Evolutionary conservation across 176 grass and related monocot species (phyloP), one percentile per base, ranked within the genome.

Genomic region (Rhipidocladum racemiflorum): DNA sequence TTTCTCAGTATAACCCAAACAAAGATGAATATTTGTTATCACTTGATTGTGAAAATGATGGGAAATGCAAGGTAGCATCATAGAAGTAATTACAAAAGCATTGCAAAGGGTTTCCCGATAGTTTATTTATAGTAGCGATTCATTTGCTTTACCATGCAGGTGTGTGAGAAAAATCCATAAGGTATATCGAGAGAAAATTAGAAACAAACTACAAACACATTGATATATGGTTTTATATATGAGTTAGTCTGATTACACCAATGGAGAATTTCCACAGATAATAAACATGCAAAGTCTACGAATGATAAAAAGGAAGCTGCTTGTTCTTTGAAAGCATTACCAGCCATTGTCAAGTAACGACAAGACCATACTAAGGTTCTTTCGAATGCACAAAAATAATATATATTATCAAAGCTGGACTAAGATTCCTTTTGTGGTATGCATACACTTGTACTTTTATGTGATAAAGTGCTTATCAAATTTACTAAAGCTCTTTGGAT

Each of bases 1-100:
- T 83, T 77, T 90, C 89, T 69, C 87, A 88, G 65, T 61, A 72
- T 1, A 77, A 86, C 39, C 82, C 28, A 82, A 79, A 36, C 65
- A 85, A 60, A 80, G 72, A 88, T 21, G 57, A 55, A 44, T 77
- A 74, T 36, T 23, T 70, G 21, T 70, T 63, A 61, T 34, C 65
- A 83, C n/a, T n/a, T n/a, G n/a, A 40, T 48, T 59, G 29, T 44
- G 7, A 24, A 50, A 77, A 28, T 78, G 49, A 48, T 77, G 9
- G 54, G 54, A 83, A 74, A 63, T 40, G 56, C 9, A 70, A 69
- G 43, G 44, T 87, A 23, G 32, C 79, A 69, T 21, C 7, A 69
- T 24, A 53, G n/a, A 82, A 24, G 44, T 64, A 77, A 50, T 29
- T 55, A 57, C 17, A 87, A 87, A 60, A 42, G 27, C 39, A 68